A percentile compares a stretch with the other conserved stretches of the same genome.
These are phyloP conservation scores for Pichia sp. DNA, from an alignment of 1,139 yeast species.

Conservation along the genomic window DNA sequence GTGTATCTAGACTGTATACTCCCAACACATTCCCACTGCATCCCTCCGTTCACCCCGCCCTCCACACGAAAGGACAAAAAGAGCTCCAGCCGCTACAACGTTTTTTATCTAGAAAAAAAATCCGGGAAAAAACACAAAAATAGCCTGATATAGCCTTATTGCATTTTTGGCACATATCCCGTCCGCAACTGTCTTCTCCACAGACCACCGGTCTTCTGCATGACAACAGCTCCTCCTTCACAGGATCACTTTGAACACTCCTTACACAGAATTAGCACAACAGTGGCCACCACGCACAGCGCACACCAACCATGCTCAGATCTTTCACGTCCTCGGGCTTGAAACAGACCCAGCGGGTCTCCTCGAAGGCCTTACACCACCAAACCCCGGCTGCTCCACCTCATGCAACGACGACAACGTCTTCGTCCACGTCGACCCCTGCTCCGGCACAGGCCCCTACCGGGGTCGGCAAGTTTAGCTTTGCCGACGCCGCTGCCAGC, in stretches of 20 bases:
- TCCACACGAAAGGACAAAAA: no score
- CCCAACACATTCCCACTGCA: no score
- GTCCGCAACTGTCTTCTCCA: no score
- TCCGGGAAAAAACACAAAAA: neutral
- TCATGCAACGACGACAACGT: neutral
- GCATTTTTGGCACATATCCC: neutral
- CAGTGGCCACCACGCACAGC: neutral
- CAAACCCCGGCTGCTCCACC: constrained; percentile 17
- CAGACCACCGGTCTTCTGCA: neutral
- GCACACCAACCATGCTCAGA: constrained; percentile 28
- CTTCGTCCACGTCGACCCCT: neutral
- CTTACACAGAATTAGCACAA: no score
- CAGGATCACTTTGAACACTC: neutral
- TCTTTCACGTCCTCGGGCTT: constrained; percentile 28
- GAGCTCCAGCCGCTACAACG: neutral
- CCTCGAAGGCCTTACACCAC: constrained; percentile 31
- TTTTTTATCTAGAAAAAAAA: neutral
- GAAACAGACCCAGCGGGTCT: constrained; percentile 32
- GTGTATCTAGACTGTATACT: no score
- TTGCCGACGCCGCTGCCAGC: neutral
- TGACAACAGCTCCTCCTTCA: no score
- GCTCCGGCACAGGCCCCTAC: neutral
- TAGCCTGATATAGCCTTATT: neutral
- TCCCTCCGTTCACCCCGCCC: no score
- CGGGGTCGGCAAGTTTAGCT: neutral